These are phyloP conservation scores for Deinandra increscens DNA, from an alignment of 129 eudicot genomes.

Conservation along the genomic window DNA sequence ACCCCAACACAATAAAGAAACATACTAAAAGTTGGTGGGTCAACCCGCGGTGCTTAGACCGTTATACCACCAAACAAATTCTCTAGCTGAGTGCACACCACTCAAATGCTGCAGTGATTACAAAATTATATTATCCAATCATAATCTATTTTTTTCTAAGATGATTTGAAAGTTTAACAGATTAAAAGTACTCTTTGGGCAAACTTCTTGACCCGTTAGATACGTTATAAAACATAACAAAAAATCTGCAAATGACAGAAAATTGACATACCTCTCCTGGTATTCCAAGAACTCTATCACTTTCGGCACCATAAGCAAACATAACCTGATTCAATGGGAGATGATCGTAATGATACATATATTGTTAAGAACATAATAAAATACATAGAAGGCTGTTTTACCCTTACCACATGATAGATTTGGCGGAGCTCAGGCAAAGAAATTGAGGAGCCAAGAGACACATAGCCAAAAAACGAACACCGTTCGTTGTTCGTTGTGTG, in stretches of 20 bases:
- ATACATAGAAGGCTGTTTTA: slow-evolving; percentile 2
- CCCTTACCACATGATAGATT: slow-evolving; percentile 82
- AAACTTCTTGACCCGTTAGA: neutral
- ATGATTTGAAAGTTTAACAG: neutral
- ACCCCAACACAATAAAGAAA: too few relatives aligned
- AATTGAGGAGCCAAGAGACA: slow-evolving; percentile 76
- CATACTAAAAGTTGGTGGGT: too few relatives aligned
- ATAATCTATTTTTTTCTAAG: neutral
- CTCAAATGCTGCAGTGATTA: slow-evolving; percentile 50
- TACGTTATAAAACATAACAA: neutral
- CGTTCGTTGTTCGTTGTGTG: slow-evolving; percentile 62
- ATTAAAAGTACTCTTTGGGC: neutral
- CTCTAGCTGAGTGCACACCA: slow-evolving; percentile 90
- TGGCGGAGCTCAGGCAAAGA: slow-evolving; percentile 79
- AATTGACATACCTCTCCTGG: slow-evolving; percentile 69
- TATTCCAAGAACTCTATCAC: slow-evolving; percentile 78
- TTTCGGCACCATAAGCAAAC: slow-evolving; percentile 98
- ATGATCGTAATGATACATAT: slow-evolving; percentile 9
- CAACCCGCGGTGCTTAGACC: too few relatives aligned
- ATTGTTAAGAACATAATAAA: neutral
- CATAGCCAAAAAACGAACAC: slow-evolving; percentile 78
- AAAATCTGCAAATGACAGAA: neutral
- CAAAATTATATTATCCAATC: neutral
- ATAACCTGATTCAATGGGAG: slow-evolving; percentile 58
- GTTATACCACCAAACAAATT: slow-evolving; percentile 99